Evolutionary conservation across 306 rosid genomes (phyloP).

Genomic region (Comarum palustre): DNA sequence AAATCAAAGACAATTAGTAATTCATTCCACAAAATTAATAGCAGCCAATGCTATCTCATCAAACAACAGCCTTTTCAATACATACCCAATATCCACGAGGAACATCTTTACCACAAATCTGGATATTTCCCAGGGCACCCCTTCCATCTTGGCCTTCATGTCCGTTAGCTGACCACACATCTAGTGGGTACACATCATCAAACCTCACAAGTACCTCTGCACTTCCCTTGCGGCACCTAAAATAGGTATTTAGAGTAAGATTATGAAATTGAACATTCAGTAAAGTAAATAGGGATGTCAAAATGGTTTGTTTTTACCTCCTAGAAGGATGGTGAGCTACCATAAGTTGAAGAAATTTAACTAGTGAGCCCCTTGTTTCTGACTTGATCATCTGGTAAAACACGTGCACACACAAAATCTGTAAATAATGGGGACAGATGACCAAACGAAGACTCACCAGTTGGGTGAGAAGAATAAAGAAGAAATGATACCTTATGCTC

Average conservation of each 20-base stretch:
- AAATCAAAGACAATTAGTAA: conserved; percentile 28
- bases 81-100: conserved; percentile 99
- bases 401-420: conserved; percentile 19
- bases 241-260: conserved; percentile 29
- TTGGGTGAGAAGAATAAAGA: neutral
- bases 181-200: conserved; percentile 69
- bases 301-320: conserved; percentile 46
- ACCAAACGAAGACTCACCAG: conserved; percentile 9
- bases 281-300: conserved; percentile 23
- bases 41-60: conserved; percentile 5
- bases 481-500: conserved; percentile 55
- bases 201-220: conserved; percentile 84
- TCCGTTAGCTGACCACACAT: conserved; percentile 34
- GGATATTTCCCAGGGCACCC: conserved; percentile 37
- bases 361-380: conserved; percentile 69
- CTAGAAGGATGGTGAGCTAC: conserved; percentile 89
- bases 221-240: conserved; percentile 91
- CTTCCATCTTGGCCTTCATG: conserved; percentile 45
- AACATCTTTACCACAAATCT: conserved; percentile 85
- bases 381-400: conserved; percentile 72
- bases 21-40: neutral
- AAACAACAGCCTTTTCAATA: conserved; percentile 19
- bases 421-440: conserved; percentile 12
- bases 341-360: conserved; percentile 84
- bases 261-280: conserved; percentile 7